These are phyloP conservation scores for Nannochloropsis salina DNA, from an alignment of 108 stramenopile species.

Conservation along the genomic window DNA sequence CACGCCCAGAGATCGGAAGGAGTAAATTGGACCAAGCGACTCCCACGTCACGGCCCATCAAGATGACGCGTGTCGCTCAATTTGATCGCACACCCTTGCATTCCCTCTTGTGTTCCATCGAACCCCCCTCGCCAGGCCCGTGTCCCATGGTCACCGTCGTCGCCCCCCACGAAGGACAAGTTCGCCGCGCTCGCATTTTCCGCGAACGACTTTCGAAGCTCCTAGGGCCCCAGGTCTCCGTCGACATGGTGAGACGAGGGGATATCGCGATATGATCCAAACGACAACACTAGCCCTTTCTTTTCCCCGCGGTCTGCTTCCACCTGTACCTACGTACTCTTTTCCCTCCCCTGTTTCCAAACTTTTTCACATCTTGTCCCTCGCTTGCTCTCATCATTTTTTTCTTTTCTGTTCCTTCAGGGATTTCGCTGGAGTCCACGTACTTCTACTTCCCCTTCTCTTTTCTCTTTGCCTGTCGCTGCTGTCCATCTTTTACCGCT, in stretches of 20 bases:
- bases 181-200: not conserved
- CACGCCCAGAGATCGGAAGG: no score
- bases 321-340: not conserved
- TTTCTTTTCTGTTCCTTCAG: not conserved
- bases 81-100: no score
- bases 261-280: not conserved
- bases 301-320: not conserved
- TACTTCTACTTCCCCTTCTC: not conserved
- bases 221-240: not conserved
- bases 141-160: conserved; percentile 27
- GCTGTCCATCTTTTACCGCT: not conserved
- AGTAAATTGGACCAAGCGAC: no score
- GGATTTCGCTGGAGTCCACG: not conserved
- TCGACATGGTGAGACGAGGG: not conserved
- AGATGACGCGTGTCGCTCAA: no score
- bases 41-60: not conserved
- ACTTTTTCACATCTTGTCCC: no score
- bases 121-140: not conserved
- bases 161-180: conserved; percentile 40
- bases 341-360: not conserved
- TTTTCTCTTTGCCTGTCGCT: not conserved
- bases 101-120: not conserved
- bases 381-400: not conserved
- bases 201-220: no score
- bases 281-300: not conserved